Evolutionary conservation across 306 rosid genomes (phyloP), one percentile per base, ranked within the genome.

Genomic region (Neltuma alba): DNA sequence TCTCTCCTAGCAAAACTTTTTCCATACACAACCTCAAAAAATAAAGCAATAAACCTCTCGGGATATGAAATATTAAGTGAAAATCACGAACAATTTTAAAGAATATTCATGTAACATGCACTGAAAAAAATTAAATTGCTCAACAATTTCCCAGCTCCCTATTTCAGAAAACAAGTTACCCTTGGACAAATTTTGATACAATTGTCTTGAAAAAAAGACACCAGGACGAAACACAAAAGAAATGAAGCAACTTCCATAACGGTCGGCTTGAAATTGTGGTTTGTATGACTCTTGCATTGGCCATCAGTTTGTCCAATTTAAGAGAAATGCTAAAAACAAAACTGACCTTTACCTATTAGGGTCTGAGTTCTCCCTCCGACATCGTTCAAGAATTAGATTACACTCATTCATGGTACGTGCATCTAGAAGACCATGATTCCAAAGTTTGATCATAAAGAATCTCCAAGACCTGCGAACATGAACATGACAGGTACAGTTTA

Each of bases 341-440:
- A 50, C 20, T 45, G 74, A 79, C 52, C 77, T 50, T 67, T 84
- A 86, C 79, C 76, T 76, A 77, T 73, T 72, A 36, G 87, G 79
- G 75, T 82, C 86, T 41, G 87, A 66, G 60, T 80, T 86, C 82
- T 72, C 77, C 81, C 27, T 85, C 79, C 78, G 86, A 68, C 52
- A 83, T 62, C 82, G 58, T 82, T 89, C 87, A 79, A 93, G 86
- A 84, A 89, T 76, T 52, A 65, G 36, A 84, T 72, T 77, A 78
- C 98, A 90, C 27, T 28, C 70, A 77, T 83, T 63, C 82, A 95
- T 75, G 76, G 82, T 75, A 55, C 74, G 66, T 10, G 83, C 87
- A 79, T 93, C 90, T 63, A 91, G 89, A 76, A 95, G 96, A 75
- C 88, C 92, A 12, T 84, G 91, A 80, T 83, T 89, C 88, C 85